phyloP scores from a whole-genome alignment of 495 filamentous ascomycete species.

The Letharia lupina region DNA sequence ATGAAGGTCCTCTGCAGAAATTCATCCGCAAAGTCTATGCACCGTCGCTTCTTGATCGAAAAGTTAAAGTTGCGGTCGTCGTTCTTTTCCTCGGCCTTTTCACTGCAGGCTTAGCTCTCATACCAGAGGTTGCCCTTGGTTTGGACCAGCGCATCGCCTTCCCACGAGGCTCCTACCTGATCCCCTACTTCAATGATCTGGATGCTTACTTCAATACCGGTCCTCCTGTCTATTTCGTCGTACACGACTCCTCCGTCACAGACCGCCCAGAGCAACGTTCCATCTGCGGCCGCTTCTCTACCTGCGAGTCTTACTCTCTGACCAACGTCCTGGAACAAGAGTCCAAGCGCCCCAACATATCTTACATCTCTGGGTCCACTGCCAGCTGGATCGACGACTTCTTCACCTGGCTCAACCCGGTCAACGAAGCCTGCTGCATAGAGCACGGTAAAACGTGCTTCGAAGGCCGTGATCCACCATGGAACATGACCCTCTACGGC shows the following conservation, averaged over 20 bases:
- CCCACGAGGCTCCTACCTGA: conserved; percentile 85
- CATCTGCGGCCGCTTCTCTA: conserved; percentile 83
- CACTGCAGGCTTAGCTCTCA: conserved; percentile 69
- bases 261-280: conserved; percentile 65
- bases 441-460: conserved; percentile 67
- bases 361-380: conserved; percentile 83
- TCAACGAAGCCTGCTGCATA: conserved; percentile 70
- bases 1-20: conserved; percentile 69
- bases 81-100: conserved; percentile 82
- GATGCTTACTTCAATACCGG: conserved; percentile 86
- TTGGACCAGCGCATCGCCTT: conserved; percentile 92
- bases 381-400: conserved; percentile 97
- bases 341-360: conserved; percentile 79
- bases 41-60: conserved; percentile 66
- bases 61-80: conserved; percentile 65
- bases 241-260: conserved; percentile 68
- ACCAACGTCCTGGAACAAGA: conserved; percentile 87
- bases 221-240: conserved; percentile 95
- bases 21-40: conserved; percentile 89
- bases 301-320: conserved; percentile 73
- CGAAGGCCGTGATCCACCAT: conserved; percentile 59
- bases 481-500: conserved; percentile 79
- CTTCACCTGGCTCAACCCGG: conserved; percentile 88
- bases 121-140: conserved; percentile 78
- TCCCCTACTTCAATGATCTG: conserved; percentile 90